Evolutionary conservation across 2,329 filamentous ascomycete species (phyloP).

Genomic region (Aureobasidium sp.): DNA sequence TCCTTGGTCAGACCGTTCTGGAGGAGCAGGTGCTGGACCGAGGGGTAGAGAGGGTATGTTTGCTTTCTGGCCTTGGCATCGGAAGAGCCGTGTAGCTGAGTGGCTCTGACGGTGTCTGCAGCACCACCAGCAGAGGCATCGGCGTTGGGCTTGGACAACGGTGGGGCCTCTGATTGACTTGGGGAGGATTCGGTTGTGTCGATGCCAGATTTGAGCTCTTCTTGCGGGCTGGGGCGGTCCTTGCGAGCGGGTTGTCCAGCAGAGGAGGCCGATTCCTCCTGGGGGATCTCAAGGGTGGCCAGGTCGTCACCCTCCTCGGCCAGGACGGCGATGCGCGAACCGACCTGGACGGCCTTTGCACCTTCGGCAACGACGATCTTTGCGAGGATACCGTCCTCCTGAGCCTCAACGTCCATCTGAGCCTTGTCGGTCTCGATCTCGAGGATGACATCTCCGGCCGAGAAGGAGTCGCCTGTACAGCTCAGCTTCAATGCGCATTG

Average conservation of each 20-base stretch:
- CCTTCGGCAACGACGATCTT: constrained; percentile 72
- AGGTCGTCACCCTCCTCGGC: constrained; percentile 77
- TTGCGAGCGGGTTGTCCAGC: constrained; percentile 25
- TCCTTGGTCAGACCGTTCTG: constrained; percentile 67
- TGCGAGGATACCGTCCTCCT: constrained; percentile 77
- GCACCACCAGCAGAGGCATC: constrained; percentile 17
- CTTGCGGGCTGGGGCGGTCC: constrained; percentile 19
- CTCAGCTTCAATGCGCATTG: constrained; percentile 18
- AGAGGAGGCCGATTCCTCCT: constrained; percentile 50
- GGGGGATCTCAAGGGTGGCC: constrained; percentile 62
- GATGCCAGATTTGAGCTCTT: constrained; percentile 18
- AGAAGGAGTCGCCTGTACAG: constrained; percentile 57
- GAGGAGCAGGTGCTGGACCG: constrained; percentile 73
- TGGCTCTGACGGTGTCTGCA: constrained; percentile 13
- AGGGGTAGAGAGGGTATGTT: constrained; percentile 69
- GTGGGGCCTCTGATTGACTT: constrained; percentile 21
- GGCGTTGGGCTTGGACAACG: constrained; percentile 23
- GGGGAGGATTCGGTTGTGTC: constrained; percentile 18
- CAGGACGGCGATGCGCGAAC: constrained; percentile 71
- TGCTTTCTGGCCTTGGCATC: constrained; percentile 41
- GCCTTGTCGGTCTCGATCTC: constrained; percentile 95
- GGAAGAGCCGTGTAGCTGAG: constrained; percentile 14
- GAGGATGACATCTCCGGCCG: constrained; percentile 75
- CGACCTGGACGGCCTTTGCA: constrained; percentile 68
- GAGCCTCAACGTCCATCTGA: constrained; percentile 89